A percentile compares a stretch with the other conserved stretches of the same genome.
Conservation (phyloP, 805 yeast genomes). For the Lipomyces sp. region DNA sequence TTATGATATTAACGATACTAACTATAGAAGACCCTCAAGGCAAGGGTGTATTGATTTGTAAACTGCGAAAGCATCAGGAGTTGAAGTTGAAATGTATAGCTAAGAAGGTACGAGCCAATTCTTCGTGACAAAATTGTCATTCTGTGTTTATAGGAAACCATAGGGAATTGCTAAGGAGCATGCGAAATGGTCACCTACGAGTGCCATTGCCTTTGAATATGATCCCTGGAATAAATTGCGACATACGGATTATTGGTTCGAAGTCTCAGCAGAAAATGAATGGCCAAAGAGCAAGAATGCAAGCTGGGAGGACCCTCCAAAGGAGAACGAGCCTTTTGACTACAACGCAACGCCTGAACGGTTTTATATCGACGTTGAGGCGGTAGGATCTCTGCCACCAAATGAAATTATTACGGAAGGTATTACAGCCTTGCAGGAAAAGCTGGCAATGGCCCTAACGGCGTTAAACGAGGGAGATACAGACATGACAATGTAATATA, state of each 20-base stretch:
- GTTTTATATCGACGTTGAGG: slow-evolving; percentile 88
- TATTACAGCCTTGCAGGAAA: slow-evolving; percentile 81
- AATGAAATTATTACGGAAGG: slow-evolving; percentile 88
- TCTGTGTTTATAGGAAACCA: background rate
- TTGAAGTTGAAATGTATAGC: slow-evolving; percentile 89
- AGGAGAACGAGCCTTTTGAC: slow-evolving; percentile 75
- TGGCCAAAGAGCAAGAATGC: slow-evolving; percentile 92
- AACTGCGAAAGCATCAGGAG: slow-evolving; percentile 90
- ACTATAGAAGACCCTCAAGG: slow-evolving; percentile 59
- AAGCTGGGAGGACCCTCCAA: slow-evolving; percentile 80
- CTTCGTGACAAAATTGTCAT: slow-evolving; percentile 43
- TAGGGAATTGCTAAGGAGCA: slow-evolving; percentile 62
- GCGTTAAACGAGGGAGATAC: slow-evolving; percentile 53
- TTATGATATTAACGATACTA: background rate
- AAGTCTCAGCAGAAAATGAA: slow-evolving; percentile 81
- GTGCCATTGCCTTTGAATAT: slow-evolving; percentile 95
- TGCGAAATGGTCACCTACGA: slow-evolving; percentile 97
- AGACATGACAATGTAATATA: slow-evolving; percentile 26
- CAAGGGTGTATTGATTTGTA: slow-evolving; percentile 89
- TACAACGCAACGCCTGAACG: slow-evolving; percentile 78
- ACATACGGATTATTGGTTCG: slow-evolving; percentile 97
- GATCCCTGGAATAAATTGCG: slow-evolving; percentile 98
- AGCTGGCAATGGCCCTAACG: slow-evolving; percentile 83
- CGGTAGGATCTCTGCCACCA: slow-evolving; percentile 86
- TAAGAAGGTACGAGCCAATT: slow-evolving; percentile 87